phyloP scores from a whole-genome alignment of 1,139 yeast species.

The Yamadazyma kanchanaburiensis region DNA sequence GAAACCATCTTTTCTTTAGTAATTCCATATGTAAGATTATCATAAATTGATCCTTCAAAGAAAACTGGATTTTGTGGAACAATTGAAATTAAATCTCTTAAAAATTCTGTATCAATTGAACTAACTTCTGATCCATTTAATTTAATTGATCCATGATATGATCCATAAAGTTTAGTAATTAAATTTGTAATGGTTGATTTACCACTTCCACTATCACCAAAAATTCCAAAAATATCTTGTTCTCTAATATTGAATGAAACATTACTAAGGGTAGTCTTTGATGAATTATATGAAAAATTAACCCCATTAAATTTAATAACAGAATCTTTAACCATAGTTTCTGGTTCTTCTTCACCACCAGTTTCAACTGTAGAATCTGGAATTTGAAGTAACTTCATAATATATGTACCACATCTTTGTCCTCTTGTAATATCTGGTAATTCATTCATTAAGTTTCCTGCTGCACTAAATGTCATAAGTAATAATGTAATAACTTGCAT shows the following conservation, averaged over 20 bases:
- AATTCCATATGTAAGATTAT: slow-evolving; percentile 66
- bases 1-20: slow-evolving; percentile 17
- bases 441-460: slow-evolving; percentile 56
- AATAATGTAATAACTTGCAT: slow-evolving; percentile 70
- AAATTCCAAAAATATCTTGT: slow-evolving; percentile 57
- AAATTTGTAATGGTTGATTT: slow-evolving; percentile 66
- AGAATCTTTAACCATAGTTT: slow-evolving; percentile 7
- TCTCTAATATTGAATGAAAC: slow-evolving; percentile 38
- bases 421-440: slow-evolving; percentile 81
- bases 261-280: slow-evolving; percentile 24
- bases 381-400: slow-evolving; percentile 42
- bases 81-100: slow-evolving; percentile 53
- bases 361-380: slow-evolving; percentile 28
- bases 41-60: slow-evolving; percentile 64
- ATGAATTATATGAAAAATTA: slow-evolving; percentile 44
- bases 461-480: slow-evolving; percentile 66
- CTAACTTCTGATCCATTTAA: slow-evolving; percentile 42
- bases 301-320: slow-evolving; percentile 42
- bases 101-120: slow-evolving; percentile 41
- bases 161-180: slow-evolving; percentile 49
- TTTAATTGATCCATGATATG: slow-evolving; percentile 29
- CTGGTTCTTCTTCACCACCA: slow-evolving; percentile 21
- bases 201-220: slow-evolving; percentile 80
- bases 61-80: slow-evolving; percentile 69
- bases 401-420: slow-evolving; percentile 61